phyloP scores from a whole-genome alignment of 2,329 filamentous ascomycete species.

The Claviceps capensis region DNA sequence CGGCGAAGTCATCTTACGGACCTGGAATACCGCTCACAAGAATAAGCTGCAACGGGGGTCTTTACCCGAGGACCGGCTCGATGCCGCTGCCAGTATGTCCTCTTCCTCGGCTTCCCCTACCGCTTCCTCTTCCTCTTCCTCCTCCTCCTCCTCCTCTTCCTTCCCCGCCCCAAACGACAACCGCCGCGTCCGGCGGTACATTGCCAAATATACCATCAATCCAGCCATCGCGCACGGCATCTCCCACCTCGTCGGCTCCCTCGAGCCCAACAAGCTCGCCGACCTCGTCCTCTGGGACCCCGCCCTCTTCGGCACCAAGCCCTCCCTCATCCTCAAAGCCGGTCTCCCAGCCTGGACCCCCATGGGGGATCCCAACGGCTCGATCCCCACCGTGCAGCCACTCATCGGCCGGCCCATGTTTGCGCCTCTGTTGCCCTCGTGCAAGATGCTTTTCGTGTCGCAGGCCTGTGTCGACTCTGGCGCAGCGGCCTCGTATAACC shows the following conservation, averaged over 20 bases:
- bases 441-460: constrained; percentile 75
- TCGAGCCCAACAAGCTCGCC: constrained; percentile 81
- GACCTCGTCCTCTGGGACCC: constrained; percentile 84
- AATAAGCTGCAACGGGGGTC: constrained; percentile 76
- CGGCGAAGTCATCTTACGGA: constrained; percentile 82
- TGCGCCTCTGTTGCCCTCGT: constrained; percentile 54
- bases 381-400: constrained; percentile 80
- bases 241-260: constrained; percentile 68
- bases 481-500: constrained; percentile 53
- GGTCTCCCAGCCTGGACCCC: constrained; percentile 71
- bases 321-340: constrained; percentile 67
- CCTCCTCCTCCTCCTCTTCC: constrained; percentile 22
- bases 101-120: constrained; percentile 31
- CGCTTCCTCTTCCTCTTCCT: constrained; percentile 21
- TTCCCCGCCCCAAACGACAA: constrained; percentile 61
- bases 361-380: constrained; percentile 77
- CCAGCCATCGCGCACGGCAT: constrained; percentile 86
- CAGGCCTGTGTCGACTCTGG: constrained; percentile 55
- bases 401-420: constrained; percentile 80
- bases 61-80: constrained; percentile 51
- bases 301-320: constrained; percentile 77
- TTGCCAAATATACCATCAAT: constrained; percentile 95
- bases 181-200: constrained; percentile 79
- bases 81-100: constrained; percentile 28
- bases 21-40: constrained; percentile 96